Evolutionary conservation across 2,329 filamentous ascomycete genomes (phyloP).

Genomic region (Boeremia lycopersici): DNA sequence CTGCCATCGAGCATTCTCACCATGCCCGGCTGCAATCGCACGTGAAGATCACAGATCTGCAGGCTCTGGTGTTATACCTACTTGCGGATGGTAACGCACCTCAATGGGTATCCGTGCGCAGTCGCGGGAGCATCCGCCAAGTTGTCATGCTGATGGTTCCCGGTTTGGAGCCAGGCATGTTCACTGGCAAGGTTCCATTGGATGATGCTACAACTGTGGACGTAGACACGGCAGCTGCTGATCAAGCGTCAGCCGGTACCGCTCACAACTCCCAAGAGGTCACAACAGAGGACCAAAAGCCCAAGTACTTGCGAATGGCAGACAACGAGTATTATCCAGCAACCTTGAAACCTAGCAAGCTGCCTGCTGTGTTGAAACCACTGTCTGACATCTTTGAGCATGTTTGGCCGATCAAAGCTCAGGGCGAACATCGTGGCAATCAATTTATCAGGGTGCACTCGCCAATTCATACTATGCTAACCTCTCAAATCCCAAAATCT

Average conservation of each 20-base stretch:
- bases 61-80: slow-evolving; percentile 63
- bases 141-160: slow-evolving; percentile 92
- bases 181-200: slow-evolving; percentile 61
- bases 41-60: slow-evolving; percentile 64
- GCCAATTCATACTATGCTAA: slow-evolving; percentile 82
- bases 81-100: slow-evolving; percentile 64
- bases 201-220: slow-evolving; percentile 15
- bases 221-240: background rate
- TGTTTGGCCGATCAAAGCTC: slow-evolving; percentile 86
- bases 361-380: slow-evolving; percentile 58
- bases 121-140: slow-evolving; percentile 66
- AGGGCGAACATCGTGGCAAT: slow-evolving; percentile 74
- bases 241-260: slow-evolving; percentile 18
- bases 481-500: slow-evolving; percentile 70
- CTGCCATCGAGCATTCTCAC: slow-evolving; percentile 57
- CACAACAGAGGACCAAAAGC: slow-evolving; percentile 18
- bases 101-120: slow-evolving; percentile 67
- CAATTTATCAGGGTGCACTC: slow-evolving; percentile 78
- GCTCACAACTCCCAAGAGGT: background rate
- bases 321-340: slow-evolving; percentile 59
- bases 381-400: slow-evolving; percentile 84
- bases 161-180: slow-evolving; percentile 88
- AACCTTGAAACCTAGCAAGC: slow-evolving; percentile 47
- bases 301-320: slow-evolving; percentile 44
- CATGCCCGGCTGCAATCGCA: slow-evolving; percentile 61